These are phyloP conservation scores for Colletotrichum godetiae DNA, from an alignment of 2,329 filamentous ascomycete species.

Conservation along the genomic window DNA sequence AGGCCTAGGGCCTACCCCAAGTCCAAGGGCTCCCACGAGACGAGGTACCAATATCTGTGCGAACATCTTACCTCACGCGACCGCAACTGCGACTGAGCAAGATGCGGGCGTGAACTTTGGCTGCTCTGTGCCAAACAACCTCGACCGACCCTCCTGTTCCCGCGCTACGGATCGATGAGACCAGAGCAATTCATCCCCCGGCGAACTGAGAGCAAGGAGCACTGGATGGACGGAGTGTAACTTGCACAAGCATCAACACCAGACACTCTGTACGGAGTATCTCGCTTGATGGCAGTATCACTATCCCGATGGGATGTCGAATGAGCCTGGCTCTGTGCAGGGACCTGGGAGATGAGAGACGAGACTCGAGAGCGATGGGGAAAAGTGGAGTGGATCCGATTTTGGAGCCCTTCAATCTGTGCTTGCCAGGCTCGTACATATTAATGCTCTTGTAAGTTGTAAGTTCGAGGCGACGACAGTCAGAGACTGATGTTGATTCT, in stretches of 20 bases:
- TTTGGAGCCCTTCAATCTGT: constrained; percentile 1
- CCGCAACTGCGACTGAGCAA: constrained; percentile 31
- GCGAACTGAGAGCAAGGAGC: constrained; percentile 21
- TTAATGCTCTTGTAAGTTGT: background rate
- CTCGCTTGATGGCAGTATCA: background rate
- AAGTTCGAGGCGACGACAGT: background rate
- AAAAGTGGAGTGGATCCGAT: constrained; percentile 7
- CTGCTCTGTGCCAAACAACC: constrained; percentile 22
- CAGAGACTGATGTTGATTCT: background rate
- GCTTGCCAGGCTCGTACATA: background rate
- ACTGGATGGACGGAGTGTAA: constrained; percentile 17
- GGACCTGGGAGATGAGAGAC: background rate
- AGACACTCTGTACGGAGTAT: constrained; percentile 1
- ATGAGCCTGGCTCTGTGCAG: background rate
- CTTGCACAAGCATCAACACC: constrained; percentile 16
- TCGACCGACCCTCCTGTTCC: constrained; percentile 23
- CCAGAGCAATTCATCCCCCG: constrained; percentile 18
- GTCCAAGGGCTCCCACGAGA: background rate
- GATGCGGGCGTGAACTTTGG: constrained; percentile 13
- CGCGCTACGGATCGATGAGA: constrained; percentile 26
- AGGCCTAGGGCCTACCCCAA: background rate
- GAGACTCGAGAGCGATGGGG: background rate
- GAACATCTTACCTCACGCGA: constrained; percentile 23
- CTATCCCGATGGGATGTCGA: constrained; percentile 8
- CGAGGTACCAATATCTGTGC: constrained; percentile 15